phyloP scores from a whole-genome alignment of 108 stramenopile genomes.

The Skeletonema potamos region DNA sequence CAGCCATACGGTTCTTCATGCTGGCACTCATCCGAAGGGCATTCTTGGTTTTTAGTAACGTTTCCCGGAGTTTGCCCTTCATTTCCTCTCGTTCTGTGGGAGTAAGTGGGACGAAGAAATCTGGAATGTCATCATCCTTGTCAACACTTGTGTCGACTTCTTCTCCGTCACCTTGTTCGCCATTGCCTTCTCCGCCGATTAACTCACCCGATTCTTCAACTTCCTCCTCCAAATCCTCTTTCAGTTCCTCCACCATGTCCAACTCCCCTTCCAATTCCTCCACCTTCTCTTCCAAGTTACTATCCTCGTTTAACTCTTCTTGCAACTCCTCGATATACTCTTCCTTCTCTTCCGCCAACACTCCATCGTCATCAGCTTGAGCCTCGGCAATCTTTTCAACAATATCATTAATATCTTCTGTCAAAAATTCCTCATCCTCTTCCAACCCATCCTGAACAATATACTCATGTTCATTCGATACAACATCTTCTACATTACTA shows the following conservation, averaged over 20 bases:
- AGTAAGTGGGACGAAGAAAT: slow-evolving; percentile 45
- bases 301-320: not conserved
- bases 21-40: slow-evolving; percentile 29
- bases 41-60: slow-evolving; percentile 12
- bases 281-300: not conserved
- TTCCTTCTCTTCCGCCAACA: not conserved
- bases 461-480: no score
- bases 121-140: not conserved
- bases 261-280: not conserved
- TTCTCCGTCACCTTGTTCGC: not conserved
- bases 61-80: slow-evolving; percentile 23
- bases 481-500: not conserved
- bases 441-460: not conserved
- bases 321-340: not conserved
- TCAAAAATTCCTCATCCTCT: not conserved
- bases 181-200: not conserved
- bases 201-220: not conserved
- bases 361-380: not conserved
- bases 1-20: not conserved
- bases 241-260: not conserved
- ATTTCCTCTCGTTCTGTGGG: slow-evolving; percentile 23
- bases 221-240: not conserved
- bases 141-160: not conserved
- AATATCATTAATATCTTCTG: not conserved
- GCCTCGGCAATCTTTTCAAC: not conserved